Evolutionary conservation across 176 grass and related monocot genomes (phyloP).

Genomic region (Typha latifolia): DNA sequence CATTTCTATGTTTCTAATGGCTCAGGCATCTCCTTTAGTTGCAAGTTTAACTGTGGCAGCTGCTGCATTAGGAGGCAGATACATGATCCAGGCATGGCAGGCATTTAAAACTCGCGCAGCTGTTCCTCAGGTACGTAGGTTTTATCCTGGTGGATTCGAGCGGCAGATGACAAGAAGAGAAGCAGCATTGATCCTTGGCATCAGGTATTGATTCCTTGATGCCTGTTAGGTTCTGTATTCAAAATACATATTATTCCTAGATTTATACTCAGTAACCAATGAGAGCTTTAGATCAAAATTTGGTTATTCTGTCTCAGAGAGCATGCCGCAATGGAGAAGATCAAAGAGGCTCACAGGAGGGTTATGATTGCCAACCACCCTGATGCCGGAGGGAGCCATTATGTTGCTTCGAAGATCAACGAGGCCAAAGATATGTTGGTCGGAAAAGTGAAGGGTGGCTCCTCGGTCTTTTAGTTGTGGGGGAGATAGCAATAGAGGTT

Average conservation of each 20-base stretch:
- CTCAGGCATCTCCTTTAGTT: conserved; percentile 56
- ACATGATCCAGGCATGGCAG: conserved; percentile 67
- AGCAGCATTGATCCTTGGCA: conserved; percentile 72
- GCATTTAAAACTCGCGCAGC: conserved; percentile 34
- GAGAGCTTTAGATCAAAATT: not conserved
- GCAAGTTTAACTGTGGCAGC: conserved; percentile 63
- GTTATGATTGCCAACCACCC: conserved; percentile 89
- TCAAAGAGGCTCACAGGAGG: conserved; percentile 88
- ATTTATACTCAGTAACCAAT: not conserved
- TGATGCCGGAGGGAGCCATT: conserved; percentile 88
- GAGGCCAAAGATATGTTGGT: conserved; percentile 82
- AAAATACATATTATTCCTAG: not conserved
- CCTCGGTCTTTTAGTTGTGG: conserved; percentile 32
- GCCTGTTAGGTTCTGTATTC: not conserved
- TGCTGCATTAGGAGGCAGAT: conserved; percentile 53
- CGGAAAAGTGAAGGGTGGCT: conserved; percentile 41
- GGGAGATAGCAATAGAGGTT: conserved; percentile 1
- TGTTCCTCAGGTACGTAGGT: conserved; percentile 39
- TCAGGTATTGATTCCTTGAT: conserved; percentile 34
- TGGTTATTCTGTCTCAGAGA: conserved; percentile 37
- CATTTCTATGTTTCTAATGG: not conserved
- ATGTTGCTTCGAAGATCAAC: conserved; percentile 69
- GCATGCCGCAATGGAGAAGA: conserved; percentile 52
- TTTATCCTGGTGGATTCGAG: conserved; percentile 88
- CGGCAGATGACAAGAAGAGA: conserved; percentile 71